Conservation (phyloP, 805 yeast genomes). For the Teunomyces gatunensis region DNA sequence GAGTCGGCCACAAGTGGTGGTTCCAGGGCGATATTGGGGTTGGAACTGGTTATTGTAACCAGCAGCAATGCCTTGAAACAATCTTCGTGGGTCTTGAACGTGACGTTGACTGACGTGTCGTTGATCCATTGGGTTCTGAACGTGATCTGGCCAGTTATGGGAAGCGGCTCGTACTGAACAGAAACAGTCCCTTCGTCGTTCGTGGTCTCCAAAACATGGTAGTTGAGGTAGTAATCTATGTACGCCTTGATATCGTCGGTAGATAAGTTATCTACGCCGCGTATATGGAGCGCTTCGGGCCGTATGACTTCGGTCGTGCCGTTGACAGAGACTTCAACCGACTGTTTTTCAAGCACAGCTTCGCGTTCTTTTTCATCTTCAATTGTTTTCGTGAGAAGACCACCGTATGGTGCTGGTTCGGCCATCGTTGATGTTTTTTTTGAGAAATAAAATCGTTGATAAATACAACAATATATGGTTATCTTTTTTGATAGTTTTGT, state of each 20-base stretch:
- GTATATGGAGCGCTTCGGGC: slow-evolving; percentile 47
- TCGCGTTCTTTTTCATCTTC: slow-evolving; percentile 37
- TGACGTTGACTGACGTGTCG: slow-evolving; percentile 57
- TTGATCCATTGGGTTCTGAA: slow-evolving; percentile 64
- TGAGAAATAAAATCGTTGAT: not conserved
- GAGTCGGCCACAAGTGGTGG: not conserved
- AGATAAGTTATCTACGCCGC: slow-evolving; percentile 64
- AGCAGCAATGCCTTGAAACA: slow-evolving; percentile 28
- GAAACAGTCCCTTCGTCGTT: slow-evolving; percentile 10
- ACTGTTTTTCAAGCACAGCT: slow-evolving; percentile 27
- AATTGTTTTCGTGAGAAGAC: slow-evolving; percentile 37
- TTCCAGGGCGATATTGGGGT: not conserved
- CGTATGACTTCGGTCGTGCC: slow-evolving; percentile 35
- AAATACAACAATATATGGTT: too few relatives aligned
- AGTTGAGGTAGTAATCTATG: slow-evolving; percentile 47
- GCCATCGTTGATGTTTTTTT: slow-evolving; percentile 7
- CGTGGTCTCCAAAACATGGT: slow-evolving; percentile 15
- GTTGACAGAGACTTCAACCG: slow-evolving; percentile 30
- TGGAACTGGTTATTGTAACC: not conserved
- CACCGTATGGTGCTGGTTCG: slow-evolving; percentile 34
- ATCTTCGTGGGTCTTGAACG: slow-evolving; percentile 45
- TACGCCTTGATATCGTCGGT: slow-evolving; percentile 58
- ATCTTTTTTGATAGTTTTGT: too few relatives aligned
- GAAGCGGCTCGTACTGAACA: slow-evolving; percentile 20
- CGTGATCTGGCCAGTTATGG: slow-evolving; percentile 28